Conservation (phyloP, 805 yeast genomes). For the Nakazawaea sp. region DNA sequence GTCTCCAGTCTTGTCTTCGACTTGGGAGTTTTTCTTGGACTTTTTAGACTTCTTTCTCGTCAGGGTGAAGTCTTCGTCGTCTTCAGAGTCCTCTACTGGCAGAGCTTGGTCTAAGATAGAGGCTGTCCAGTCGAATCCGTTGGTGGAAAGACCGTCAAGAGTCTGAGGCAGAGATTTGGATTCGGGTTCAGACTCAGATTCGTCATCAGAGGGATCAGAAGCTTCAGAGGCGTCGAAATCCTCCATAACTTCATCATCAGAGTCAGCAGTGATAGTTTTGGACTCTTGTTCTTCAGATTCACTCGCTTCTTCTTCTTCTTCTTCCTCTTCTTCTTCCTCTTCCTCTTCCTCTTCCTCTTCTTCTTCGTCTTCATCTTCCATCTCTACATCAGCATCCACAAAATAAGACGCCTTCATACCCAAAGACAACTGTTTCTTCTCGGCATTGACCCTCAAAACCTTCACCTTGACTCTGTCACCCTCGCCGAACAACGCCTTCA, state of each 20-base stretch:
- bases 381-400: slow-evolving; percentile 15
- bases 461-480: slow-evolving; percentile 91
- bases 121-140: slow-evolving; percentile 96
- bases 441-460: slow-evolving; percentile 53
- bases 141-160: slow-evolving; percentile 62
- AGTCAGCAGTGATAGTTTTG: slow-evolving; percentile 12
- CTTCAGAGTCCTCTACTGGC: slow-evolving; percentile 46
- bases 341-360: slow-evolving; percentile 22
- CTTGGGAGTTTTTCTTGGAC: slow-evolving; percentile 35
- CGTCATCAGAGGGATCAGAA: slow-evolving; percentile 16
- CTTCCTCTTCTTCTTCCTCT: slow-evolving; percentile 25
- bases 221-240: slow-evolving; percentile 18
- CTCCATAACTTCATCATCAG: slow-evolving; percentile 29
- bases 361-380: slow-evolving; percentile 16
- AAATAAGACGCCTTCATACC: slow-evolving; percentile 96
- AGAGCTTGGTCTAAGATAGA: slow-evolving; percentile 77
- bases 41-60: slow-evolving; percentile 32
- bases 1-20: slow-evolving; percentile 80
- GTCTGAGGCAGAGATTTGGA: slow-evolving; percentile 23
- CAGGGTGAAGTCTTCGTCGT: slow-evolving; percentile 35
- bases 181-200: slow-evolving; percentile 19
- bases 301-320: slow-evolving; percentile 16
- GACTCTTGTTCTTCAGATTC: background rate
- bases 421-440: slow-evolving; percentile 70
- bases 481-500: slow-evolving; percentile 63